Conservation (phyloP, 805 yeast species). For the Hanseniaspora nectarophila region DNA sequence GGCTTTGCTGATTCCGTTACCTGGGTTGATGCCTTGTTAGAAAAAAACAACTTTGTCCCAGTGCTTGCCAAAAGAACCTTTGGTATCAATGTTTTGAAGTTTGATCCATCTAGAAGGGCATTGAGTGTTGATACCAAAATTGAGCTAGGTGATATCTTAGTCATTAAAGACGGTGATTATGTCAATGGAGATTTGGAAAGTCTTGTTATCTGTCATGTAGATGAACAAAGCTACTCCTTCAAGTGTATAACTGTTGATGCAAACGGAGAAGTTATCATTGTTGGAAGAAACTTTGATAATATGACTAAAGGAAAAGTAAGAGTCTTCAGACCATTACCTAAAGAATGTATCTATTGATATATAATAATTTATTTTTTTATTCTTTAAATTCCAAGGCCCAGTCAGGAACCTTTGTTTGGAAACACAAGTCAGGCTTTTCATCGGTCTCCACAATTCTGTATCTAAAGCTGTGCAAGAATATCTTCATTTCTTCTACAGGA, state of each 20-base stretch:
- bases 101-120: constrained; percentile 39
- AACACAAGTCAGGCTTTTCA: constrained; percentile 25
- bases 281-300: constrained; percentile 56
- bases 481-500: constrained; percentile 22
- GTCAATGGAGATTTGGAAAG: constrained; percentile 44
- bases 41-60: constrained; percentile 25
- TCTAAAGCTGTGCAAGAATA: constrained; percentile 29
- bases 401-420: constrained; percentile 34
- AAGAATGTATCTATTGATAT: constrained; percentile 51
- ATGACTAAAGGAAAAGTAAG: constrained; percentile 68
- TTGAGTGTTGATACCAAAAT: constrained; percentile 47
- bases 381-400: constrained; percentile 32
- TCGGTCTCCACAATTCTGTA: constrained; percentile 24
- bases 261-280: constrained; percentile 43
- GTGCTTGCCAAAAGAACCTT: constrained; percentile 56
- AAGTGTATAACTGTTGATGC: constrained; percentile 48
- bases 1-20: not conserved
- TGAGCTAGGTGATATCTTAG: constrained; percentile 73
- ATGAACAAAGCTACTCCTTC: constrained; percentile 56
- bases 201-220: constrained; percentile 59
- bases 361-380: not conserved
- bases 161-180: constrained; percentile 64
- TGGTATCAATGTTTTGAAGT: constrained; percentile 43
- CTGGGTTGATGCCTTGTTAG: constrained; percentile 3
- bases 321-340: constrained; percentile 68